A percentile compares a stretch with the other conserved stretches of the same genome.
Evolutionary conservation across 306 rosid genomes (phyloP).

Genomic region (Ochetophila trinervis): DNA sequence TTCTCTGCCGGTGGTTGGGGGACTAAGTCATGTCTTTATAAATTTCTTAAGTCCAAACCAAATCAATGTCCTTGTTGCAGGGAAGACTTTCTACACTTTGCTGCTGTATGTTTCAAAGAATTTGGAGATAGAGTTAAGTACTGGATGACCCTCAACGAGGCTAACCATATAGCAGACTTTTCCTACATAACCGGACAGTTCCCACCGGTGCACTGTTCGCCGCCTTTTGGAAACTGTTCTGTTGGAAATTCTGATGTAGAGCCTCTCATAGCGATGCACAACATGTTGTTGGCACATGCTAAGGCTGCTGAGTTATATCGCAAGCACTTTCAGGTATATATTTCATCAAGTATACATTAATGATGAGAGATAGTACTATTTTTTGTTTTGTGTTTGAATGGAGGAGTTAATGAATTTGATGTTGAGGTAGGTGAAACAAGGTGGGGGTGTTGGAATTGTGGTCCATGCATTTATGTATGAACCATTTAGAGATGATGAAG

Average conservation of each 20-base stretch:
- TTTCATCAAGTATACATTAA: too few species aligned
- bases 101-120: constrained; percentile 17
- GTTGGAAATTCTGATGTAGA: constrained; percentile 54
- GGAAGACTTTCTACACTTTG: constrained; percentile 19
- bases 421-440: constrained; percentile 41
- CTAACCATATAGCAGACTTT: constrained; percentile 11
- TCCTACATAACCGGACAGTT: constrained; percentile 8
- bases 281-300: constrained; percentile 62
- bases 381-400: too few species aligned
- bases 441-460: constrained; percentile 50
- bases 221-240: constrained; percentile 65
- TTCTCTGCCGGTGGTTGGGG: too few species aligned
- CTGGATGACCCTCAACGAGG: constrained; percentile 22
- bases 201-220: constrained; percentile 57
- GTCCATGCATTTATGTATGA: constrained; percentile 40
- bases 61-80: not conserved
- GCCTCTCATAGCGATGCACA: constrained; percentile 65
- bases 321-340: constrained; percentile 45
- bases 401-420: too few species aligned
- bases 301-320: constrained; percentile 52
- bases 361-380: too few species aligned
- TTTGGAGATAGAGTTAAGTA: constrained; percentile 30
- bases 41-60: not conserved
- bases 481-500: constrained; percentile 53
- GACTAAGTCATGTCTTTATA: not conserved